A percentile compares a stretch with the other conserved stretches of the same genome.
Evolutionary conservation across 805 yeast species (phyloP).

Genomic region (Candida chilensis): DNA sequence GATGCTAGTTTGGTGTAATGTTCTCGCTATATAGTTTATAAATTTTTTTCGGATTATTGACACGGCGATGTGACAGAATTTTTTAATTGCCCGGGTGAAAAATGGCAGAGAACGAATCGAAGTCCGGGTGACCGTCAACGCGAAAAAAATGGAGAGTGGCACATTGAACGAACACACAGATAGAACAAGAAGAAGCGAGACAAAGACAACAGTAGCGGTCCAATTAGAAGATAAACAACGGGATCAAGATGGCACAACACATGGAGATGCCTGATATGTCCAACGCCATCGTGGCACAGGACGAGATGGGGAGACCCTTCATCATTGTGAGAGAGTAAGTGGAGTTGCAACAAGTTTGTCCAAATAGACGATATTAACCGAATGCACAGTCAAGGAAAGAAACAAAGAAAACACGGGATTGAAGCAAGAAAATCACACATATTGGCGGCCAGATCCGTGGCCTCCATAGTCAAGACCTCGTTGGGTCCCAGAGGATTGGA

Average conservation of each 20-base stretch:
- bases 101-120: too few relatives aligned
- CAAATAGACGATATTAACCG: slow-evolving; percentile 11
- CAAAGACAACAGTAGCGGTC: not conserved
- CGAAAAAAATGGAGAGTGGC: too few relatives aligned
- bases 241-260: slow-evolving; percentile 12
- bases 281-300: slow-evolving; percentile 98
- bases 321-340: slow-evolving; percentile 88
- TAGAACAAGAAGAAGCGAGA: too few relatives aligned
- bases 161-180: too few relatives aligned
- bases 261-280: slow-evolving; percentile 83
- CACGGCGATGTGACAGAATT: too few relatives aligned
- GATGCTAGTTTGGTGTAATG: too few relatives aligned
- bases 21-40: too few relatives aligned
- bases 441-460: slow-evolving; percentile 89
- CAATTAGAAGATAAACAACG: not conserved
- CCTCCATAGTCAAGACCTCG: slow-evolving; percentile 85
- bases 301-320: slow-evolving; percentile 98
- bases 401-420: slow-evolving; percentile 61
- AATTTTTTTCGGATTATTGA: too few relatives aligned
- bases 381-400: slow-evolving; percentile 34
- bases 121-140: too few relatives aligned
- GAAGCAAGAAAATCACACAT: slow-evolving; percentile 87
- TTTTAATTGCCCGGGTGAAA: too few relatives aligned
- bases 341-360: slow-evolving; percentile 5
- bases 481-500: slow-evolving; percentile 98